Conservation (phyloP, 2,329 filamentous ascomycete species). For the Nemania sp. region DNA sequence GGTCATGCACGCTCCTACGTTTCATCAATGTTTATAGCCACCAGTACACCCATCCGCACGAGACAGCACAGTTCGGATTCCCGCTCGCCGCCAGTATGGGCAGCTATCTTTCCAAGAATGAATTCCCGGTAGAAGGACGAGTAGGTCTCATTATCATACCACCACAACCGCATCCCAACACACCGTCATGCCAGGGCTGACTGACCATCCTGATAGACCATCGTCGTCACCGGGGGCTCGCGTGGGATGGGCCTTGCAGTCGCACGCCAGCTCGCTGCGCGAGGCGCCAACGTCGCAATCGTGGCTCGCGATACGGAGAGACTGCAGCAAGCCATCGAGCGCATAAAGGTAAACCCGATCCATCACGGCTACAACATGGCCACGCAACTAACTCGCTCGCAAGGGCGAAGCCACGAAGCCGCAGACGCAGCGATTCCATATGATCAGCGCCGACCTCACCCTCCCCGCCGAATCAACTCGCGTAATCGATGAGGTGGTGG, state of each 20-base stretch:
- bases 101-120: no score
- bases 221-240: slow-evolving; percentile 71
- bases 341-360: slow-evolving; percentile 52
- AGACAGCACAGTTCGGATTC: no score
- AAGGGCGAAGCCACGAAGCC: slow-evolving; percentile 48
- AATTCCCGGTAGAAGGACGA: no score
- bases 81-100: no score
- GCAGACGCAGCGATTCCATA: slow-evolving; percentile 63
- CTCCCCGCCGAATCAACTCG: slow-evolving; percentile 59
- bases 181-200: no score
- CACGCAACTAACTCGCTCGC: no score
- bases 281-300: slow-evolving; percentile 71
- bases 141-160: no score
- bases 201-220: slow-evolving; percentile 54
- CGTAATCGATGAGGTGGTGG: slow-evolving; percentile 60
- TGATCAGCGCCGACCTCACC: slow-evolving; percentile 69
- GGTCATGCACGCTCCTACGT: no score
- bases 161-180: no score
- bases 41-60: no score
- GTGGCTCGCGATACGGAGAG: slow-evolving; percentile 66
- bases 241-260: slow-evolving; percentile 70
- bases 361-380: no score
- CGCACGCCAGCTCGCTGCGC: slow-evolving; percentile 63
- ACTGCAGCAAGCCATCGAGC: slow-evolving; percentile 59
- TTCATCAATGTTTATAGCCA: no score